These are phyloP conservation scores for Canna indica DNA, from an alignment of 176 grass and related monocot genomes.

Conservation along the genomic window DNA sequence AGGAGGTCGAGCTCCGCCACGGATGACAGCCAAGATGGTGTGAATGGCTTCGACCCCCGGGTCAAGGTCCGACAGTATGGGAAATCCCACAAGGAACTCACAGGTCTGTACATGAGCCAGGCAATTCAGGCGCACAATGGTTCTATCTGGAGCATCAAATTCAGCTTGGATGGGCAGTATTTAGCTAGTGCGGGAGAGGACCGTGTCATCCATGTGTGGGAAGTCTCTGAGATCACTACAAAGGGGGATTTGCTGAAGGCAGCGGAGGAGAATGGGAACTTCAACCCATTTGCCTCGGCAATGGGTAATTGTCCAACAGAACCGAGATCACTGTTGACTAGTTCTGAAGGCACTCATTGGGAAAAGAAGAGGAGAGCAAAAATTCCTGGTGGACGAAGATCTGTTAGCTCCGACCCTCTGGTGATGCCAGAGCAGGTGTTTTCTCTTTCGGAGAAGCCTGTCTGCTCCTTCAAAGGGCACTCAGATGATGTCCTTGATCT, in stretches of 20 bases:
- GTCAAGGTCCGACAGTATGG: slow-evolving; percentile 86
- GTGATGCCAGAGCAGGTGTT: slow-evolving; percentile 65
- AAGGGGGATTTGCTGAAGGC: slow-evolving; percentile 29
- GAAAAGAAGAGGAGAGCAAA: slow-evolving; percentile 71
- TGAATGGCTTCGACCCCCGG: slow-evolving; percentile 27
- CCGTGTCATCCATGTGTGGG: slow-evolving; percentile 82
- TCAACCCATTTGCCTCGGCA: slow-evolving; percentile 36
- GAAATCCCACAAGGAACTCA: slow-evolving; percentile 87
- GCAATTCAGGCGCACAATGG: slow-evolving; percentile 58
- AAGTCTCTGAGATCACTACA: slow-evolving; percentile 44
- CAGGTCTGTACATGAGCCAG: slow-evolving; percentile 82
- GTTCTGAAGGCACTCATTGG: slow-evolving; percentile 28
- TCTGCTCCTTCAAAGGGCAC: slow-evolving; percentile 73
- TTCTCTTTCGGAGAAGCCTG: slow-evolving; percentile 68
- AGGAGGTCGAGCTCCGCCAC: slow-evolving; percentile 75
- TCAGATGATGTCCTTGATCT: slow-evolving; percentile 79
- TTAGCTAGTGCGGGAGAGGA: slow-evolving; percentile 88
- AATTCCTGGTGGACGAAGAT: slow-evolving; percentile 54
- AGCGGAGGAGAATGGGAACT: slow-evolving; percentile 33
- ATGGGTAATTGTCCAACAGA: slow-evolving; percentile 51
- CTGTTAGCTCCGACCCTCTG: slow-evolving; percentile 63
- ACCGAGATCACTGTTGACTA: slow-evolving; percentile 25
- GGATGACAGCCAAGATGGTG: slow-evolving; percentile 58
- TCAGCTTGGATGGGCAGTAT: slow-evolving; percentile 80
- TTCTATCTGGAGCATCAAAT: slow-evolving; percentile 77